Conservation (phyloP, 495 filamentous ascomycete genomes). For the Pyrenula massariospora region DNA sequence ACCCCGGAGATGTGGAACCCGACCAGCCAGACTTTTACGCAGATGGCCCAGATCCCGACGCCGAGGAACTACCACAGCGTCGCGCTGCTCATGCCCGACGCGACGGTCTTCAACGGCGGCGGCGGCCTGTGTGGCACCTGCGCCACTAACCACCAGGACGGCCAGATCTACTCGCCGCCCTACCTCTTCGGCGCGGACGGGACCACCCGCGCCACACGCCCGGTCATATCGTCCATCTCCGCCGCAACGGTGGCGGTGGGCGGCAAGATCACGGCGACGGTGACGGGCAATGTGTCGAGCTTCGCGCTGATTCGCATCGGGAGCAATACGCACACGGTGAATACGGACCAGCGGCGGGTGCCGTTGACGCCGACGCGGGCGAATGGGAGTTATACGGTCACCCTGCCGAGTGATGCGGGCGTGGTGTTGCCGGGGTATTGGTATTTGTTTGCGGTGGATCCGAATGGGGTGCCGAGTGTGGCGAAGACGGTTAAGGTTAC, state of each 20-base stretch:
- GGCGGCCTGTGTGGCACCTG: conserved; percentile 44
- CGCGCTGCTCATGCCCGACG: conserved; percentile 44
- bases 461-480: conserved; percentile 35
- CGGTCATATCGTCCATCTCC: conserved; percentile 17
- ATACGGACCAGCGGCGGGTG: conserved; percentile 47
- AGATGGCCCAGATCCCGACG: conserved; percentile 24
- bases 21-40: conserved; percentile 19
- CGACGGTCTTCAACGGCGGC: conserved; percentile 39
- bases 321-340: conserved; percentile 41
- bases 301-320: conserved; percentile 34
- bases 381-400: conserved; percentile 14
- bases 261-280: conserved; percentile 11
- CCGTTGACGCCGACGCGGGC: conserved; percentile 15
- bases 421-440: conserved; percentile 43
- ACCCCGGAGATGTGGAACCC: conserved; percentile 42
- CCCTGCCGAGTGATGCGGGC: conserved; percentile 35
- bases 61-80: conserved; percentile 46
- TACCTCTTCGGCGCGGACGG: conserved; percentile 39
- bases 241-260: conserved; percentile 13
- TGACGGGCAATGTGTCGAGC: conserved; percentile 14
- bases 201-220: conserved; percentile 21
- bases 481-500: conserved; percentile 9
- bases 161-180: conserved; percentile 42
- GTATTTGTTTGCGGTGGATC: conserved; percentile 42
- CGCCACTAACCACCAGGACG: conserved; percentile 44